phyloP scores from a whole-genome alignment of 2,329 filamentous ascomycete species.

The Aspergillus piperis region DNA sequence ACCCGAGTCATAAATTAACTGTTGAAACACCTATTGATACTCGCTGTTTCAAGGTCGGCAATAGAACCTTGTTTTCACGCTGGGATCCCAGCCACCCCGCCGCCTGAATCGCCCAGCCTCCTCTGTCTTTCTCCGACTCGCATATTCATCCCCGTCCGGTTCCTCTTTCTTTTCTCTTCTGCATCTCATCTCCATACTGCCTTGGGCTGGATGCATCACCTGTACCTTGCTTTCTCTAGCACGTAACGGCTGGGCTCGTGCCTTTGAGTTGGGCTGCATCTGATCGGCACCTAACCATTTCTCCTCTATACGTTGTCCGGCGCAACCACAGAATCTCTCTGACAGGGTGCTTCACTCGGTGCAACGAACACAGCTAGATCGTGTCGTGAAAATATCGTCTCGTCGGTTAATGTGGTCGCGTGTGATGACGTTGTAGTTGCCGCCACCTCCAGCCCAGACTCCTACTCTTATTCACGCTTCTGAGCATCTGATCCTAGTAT shows the following conservation, averaged over 20 bases:
- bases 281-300: constrained; percentile 14
- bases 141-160: constrained; percentile 6
- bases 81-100: constrained; percentile 34
- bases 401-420: background rate
- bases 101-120: constrained; percentile 37
- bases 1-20: background rate
- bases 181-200: background rate
- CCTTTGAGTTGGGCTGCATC: constrained; percentile 16
- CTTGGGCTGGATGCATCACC: constrained; percentile 6
- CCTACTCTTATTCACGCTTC: background rate
- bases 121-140: constrained; percentile 18
- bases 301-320: constrained; percentile 4
- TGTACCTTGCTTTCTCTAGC: constrained; percentile 6
- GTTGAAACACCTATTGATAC: background rate
- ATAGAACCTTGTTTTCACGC: too few relatives aligned
- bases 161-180: constrained; percentile 3
- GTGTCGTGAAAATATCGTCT: background rate
- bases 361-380: background rate
- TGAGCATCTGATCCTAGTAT: background rate
- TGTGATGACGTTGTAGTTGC: constrained; percentile 6
- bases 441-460: background rate
- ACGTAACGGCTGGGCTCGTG: constrained; percentile 14
- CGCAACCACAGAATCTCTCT: background rate
- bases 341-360: background rate
- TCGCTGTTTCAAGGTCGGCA: too few relatives aligned